phyloP scores from a whole-genome alignment of 306 rosid genomes.

The Coriaria nepalensis region DNA sequence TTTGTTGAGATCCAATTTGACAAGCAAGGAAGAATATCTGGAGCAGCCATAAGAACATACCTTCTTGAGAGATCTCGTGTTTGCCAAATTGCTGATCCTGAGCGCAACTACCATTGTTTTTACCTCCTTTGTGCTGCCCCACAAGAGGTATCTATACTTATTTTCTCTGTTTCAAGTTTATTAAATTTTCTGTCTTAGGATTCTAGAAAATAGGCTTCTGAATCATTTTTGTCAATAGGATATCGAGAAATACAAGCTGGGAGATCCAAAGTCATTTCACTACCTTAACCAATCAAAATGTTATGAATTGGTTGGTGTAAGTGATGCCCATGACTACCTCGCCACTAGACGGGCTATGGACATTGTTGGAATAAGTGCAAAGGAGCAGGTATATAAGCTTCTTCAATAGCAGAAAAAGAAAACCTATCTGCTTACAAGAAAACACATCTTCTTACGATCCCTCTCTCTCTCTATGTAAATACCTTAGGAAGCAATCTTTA shows the following conservation, averaged over 20 bases:
- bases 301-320: slow-evolving; percentile 66
- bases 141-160: slow-evolving; percentile 56
- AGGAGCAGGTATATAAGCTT: slow-evolving; percentile 69
- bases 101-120: slow-evolving; percentile 97
- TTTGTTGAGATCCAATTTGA: slow-evolving; percentile 98
- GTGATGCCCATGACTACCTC: slow-evolving; percentile 86
- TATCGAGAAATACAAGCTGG: slow-evolving; percentile 88
- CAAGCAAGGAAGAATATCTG: slow-evolving; percentile 94
- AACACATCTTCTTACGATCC: slow-evolving; percentile 20
- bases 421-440: slow-evolving; percentile 21
- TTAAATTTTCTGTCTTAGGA: too few species aligned
- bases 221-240: slow-evolving; percentile 49
- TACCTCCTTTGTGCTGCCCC: slow-evolving; percentile 99
- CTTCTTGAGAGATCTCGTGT: slow-evolving; percentile 97
- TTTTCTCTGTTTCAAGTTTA: too few species aligned
- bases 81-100: slow-evolving; percentile 96
- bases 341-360: slow-evolving; percentile 99
- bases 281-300: slow-evolving; percentile 96
- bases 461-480: slow-evolving; percentile 14
- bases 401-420: slow-evolving; percentile 13
- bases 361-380: slow-evolving; percentile 79
- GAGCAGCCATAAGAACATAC: slow-evolving; percentile 96
- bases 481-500: slow-evolving; percentile 84
- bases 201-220: neutral
- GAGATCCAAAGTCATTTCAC: slow-evolving; percentile 72